Base-by-base conservation (phyloP, 2,329 filamentous ascomycete species). In the Trichoderma simmonsii region DNA sequence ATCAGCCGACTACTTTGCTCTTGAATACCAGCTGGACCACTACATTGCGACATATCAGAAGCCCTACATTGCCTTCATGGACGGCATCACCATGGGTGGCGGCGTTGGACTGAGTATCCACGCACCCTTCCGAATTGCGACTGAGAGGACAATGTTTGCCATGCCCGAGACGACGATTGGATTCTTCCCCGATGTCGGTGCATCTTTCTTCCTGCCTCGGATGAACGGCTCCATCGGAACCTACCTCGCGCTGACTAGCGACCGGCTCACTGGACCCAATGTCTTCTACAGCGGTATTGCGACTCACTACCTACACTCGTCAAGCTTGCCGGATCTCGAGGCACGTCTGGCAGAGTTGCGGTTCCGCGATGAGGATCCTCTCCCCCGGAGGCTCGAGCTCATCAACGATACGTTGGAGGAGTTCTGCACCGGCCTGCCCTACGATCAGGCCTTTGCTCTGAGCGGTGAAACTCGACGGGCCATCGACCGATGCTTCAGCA, bases 111-210 rank as follows among this genome's bases (percentile, higher is more conserved):
- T 99, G 71, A 97, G 93, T 81, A 89, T 97, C 67, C 97, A 99
- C 82, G 95, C 96, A 3, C 97, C 96, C 3, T 95, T 99, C 87
- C 89, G 96, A 73, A 97, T 99, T 79, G 96, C 96, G 48, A 99
- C 96, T 3, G 96, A 99, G 83, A 92, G 92, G 79, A 99, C 96
- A 6, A 84, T 97, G 62, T 98, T 99, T 78, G 95, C 97, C 76
- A 99, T 99, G 96, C 96, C 96, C 34, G 96, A 99, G 85, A 99
- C 96, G 4, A 97, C 90, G 9, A 99, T 99, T 79, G 96, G 96
- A 51, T 98, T 98, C 86, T 99, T 99, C 87, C 96, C 97, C 7
- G 97, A 99, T 79, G 96, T 99, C 63, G 96, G 96, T 73, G 97
- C 92, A 36, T 97, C 93, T 12, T 99, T 98, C 86, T 98, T 98